These are phyloP conservation scores for Amauroascus niger DNA, from an alignment of 2,329 filamentous ascomycete genomes.

Conservation along the genomic window DNA sequence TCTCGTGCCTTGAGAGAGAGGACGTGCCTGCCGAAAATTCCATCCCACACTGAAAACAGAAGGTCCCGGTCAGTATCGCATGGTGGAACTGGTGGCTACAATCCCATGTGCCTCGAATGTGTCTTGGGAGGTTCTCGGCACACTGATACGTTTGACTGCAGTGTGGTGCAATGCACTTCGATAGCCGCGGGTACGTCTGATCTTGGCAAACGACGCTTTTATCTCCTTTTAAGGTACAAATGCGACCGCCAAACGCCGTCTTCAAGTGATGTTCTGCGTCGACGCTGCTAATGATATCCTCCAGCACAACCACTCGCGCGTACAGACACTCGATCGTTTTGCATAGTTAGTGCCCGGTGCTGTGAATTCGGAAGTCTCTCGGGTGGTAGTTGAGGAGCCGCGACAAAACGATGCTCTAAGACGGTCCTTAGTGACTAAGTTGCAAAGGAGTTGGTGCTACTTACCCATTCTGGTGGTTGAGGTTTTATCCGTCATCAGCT, in stretches of 20 bases:
- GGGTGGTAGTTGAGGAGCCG: not conserved
- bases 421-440: not conserved
- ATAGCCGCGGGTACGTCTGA: not conserved
- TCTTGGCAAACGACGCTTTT: slow-evolving; percentile 7
- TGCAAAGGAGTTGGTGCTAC: not conserved
- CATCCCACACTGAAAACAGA: slow-evolving; percentile 7
- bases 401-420: slow-evolving; percentile 3
- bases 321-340: slow-evolving; percentile 5
- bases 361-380: not conserved
- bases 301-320: slow-evolving; percentile 1
- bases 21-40: not conserved
- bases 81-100: slow-evolving; percentile 4
- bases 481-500: not conserved
- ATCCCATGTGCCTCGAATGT: slow-evolving; percentile 7
- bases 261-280: not conserved
- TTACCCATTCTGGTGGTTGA: not conserved
- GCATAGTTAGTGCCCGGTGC: slow-evolving; percentile 6
- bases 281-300: slow-evolving; percentile 4
- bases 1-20: slow-evolving; percentile 6
- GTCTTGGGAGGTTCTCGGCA: slow-evolving; percentile 2
- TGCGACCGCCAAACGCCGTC: not conserved
- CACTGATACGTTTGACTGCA: slow-evolving; percentile 4
- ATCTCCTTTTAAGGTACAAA: slow-evolving; percentile 9
- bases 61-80: slow-evolving; percentile 5
- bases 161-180: slow-evolving; percentile 3